Conservation (phyloP, 805 yeast genomes). For the Brettanomyces bruxellensis region DNA sequence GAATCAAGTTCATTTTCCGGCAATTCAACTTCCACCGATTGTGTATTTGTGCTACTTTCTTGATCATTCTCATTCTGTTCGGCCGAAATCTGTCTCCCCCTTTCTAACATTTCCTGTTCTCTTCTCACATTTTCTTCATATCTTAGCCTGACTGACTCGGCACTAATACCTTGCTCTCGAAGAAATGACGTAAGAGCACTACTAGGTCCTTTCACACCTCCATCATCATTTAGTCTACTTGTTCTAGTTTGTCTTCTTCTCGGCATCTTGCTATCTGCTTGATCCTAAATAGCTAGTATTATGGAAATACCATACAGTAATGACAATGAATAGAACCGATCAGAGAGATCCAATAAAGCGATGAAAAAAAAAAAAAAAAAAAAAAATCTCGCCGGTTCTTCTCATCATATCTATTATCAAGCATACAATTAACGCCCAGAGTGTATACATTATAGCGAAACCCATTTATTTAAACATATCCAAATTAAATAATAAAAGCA, state of each 20-base stretch:
- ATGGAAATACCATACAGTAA: too few relatives aligned
- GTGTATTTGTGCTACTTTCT: constrained; percentile 5
- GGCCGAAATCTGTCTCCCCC: constrained; percentile 11
- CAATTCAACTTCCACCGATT: not conserved
- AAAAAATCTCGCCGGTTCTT: not conserved
- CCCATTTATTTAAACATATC: too few relatives aligned
- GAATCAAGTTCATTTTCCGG: constrained; percentile 6
- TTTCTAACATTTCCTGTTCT: constrained; percentile 26
- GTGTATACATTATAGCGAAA: too few relatives aligned
- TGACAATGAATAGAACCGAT: too few relatives aligned
- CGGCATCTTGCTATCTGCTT: constrained; percentile 10
- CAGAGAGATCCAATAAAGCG: not conserved
- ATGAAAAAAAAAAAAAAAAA: not conserved
- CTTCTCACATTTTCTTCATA: constrained; percentile 23
- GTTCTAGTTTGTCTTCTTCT: constrained; percentile 15
- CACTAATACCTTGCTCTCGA: constrained; percentile 80
- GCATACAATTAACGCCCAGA: too few relatives aligned
- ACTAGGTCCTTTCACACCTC: constrained; percentile 49
- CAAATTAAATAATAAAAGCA: not conserved
- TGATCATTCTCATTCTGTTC: constrained; percentile 12
- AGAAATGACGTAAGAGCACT: constrained; percentile 87
- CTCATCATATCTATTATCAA: too few relatives aligned
- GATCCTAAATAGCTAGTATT: too few relatives aligned
- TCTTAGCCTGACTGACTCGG: constrained; percentile 58
- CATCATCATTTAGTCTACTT: constrained; percentile 4